These are phyloP conservation scores for Acacia confusa DNA, from an alignment of 306 rosid species.

Conservation along the genomic window DNA sequence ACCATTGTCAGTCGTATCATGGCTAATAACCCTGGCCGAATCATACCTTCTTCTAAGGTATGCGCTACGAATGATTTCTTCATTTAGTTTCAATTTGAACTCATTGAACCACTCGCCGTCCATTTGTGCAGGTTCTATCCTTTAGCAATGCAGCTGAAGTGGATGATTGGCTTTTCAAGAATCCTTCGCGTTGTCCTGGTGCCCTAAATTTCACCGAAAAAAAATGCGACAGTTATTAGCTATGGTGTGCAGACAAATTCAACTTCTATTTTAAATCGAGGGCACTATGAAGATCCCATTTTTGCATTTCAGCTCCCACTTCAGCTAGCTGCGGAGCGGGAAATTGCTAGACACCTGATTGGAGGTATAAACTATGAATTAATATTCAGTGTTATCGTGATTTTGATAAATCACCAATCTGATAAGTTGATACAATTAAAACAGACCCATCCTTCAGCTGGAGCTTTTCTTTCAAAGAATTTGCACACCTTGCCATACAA, in stretches of 20 bases:
- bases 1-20: conserved; percentile 59
- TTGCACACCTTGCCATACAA: conserved; percentile 65
- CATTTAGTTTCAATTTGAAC: background rate
- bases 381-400: background rate
- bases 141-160: conserved; percentile 53
- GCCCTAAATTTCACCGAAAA: conserved; percentile 73
- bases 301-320: conserved; percentile 75
- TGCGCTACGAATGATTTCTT: background rate
- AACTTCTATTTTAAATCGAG: conserved; percentile 46
- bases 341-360: conserved; percentile 76
- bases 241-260: conserved; percentile 89
- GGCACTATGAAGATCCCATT: conserved; percentile 65
- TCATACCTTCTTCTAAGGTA: conserved; percentile 54
- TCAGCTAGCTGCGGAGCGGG: conserved; percentile 91
- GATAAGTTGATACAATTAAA: conserved; percentile 18
- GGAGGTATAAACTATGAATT: conserved; percentile 50
- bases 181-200: conserved; percentile 71
- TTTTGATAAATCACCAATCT: background rate
- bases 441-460: conserved; percentile 72
- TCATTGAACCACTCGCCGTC: background rate
- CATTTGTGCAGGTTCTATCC: conserved; percentile 49
- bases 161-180: conserved; percentile 62
- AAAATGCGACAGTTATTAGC: conserved; percentile 54
- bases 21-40: conserved; percentile 71
- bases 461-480: conserved; percentile 69